Evolutionary conservation across 495 filamentous ascomycete species (phyloP).

Genomic region (Aspergillus ellipticus): DNA sequence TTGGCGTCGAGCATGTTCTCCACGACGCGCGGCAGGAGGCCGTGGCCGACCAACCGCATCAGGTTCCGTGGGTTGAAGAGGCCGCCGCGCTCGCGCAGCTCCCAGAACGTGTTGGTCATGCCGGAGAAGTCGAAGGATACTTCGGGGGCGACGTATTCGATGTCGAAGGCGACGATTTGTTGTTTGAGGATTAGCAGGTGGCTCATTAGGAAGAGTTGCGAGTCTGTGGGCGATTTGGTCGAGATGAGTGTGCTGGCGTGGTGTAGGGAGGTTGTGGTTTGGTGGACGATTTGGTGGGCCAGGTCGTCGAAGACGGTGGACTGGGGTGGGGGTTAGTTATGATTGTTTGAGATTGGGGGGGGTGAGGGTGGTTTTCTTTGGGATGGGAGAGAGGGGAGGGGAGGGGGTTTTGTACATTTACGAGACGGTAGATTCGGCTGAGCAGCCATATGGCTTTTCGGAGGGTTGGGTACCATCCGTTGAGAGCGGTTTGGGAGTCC

Average conservation of each 20-base stretch:
- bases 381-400: slow-evolving; percentile 16
- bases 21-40: slow-evolving; percentile 57
- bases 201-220: slow-evolving; percentile 81
- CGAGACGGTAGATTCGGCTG: slow-evolving; percentile 76
- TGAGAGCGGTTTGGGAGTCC: slow-evolving; percentile 45
- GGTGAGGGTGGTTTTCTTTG: slow-evolving; percentile 1
- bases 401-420: slow-evolving; percentile 50
- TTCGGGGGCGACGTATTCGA: slow-evolving; percentile 76
- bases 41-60: slow-evolving; percentile 55
- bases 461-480: slow-evolving; percentile 64
- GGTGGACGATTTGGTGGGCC: slow-evolving; percentile 73
- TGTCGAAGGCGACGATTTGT: slow-evolving; percentile 87
- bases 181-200: slow-evolving; percentile 89
- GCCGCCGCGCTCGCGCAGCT: slow-evolving; percentile 63
- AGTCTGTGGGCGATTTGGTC: not conserved
- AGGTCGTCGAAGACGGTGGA: slow-evolving; percentile 74
- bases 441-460: slow-evolving; percentile 79
- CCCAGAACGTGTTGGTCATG: slow-evolving; percentile 74
- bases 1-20: slow-evolving; percentile 73
- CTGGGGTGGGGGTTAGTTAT: slow-evolving; percentile 26
- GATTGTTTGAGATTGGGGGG: too few relatives aligned
- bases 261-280: slow-evolving; percentile 65
- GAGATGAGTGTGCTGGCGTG: slow-evolving; percentile 28
- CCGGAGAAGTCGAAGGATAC: slow-evolving; percentile 73
- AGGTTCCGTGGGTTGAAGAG: slow-evolving; percentile 65